A percentile compares a stretch with the other conserved stretches of the same genome.
These are phyloP conservation scores for Plectranthus barbatus DNA, from an alignment of 257 asterid genomes.

Conservation along the genomic window DNA sequence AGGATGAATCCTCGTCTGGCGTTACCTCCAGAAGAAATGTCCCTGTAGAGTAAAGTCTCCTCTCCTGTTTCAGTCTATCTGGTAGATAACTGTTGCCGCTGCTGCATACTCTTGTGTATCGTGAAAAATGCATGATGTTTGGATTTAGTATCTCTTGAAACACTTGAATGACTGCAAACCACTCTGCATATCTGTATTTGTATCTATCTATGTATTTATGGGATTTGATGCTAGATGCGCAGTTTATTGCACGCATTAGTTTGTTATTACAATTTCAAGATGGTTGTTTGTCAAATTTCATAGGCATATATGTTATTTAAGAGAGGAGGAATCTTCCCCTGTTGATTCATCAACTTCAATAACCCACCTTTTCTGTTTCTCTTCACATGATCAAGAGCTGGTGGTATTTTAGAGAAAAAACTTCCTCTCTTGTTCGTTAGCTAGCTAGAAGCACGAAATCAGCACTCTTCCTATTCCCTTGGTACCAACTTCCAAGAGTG, in stretches of 20 bases:
- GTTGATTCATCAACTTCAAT: background rate
- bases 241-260: background rate
- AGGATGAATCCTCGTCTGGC: slow-evolving; percentile 14
- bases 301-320: background rate
- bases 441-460: too few relatives aligned
- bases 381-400: background rate
- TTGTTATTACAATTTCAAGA: background rate
- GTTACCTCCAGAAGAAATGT: slow-evolving; percentile 33
- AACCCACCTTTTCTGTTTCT: background rate
- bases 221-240: background rate
- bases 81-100: background rate
- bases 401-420: background rate
- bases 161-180: background rate
- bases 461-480: too few relatives aligned
- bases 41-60: slow-evolving; percentile 37
- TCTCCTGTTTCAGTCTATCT: background rate
- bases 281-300: background rate
- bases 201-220: background rate
- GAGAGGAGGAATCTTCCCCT: background rate
- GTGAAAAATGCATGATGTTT: background rate
- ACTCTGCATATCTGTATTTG: background rate
- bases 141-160: background rate
- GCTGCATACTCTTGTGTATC: background rate
- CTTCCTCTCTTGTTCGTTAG: background rate
- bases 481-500: too few relatives aligned